These are phyloP conservation scores for Tolypocladium sp. DNA, from an alignment of 2,329 filamentous ascomycete genomes.

Conservation along the genomic window DNA sequence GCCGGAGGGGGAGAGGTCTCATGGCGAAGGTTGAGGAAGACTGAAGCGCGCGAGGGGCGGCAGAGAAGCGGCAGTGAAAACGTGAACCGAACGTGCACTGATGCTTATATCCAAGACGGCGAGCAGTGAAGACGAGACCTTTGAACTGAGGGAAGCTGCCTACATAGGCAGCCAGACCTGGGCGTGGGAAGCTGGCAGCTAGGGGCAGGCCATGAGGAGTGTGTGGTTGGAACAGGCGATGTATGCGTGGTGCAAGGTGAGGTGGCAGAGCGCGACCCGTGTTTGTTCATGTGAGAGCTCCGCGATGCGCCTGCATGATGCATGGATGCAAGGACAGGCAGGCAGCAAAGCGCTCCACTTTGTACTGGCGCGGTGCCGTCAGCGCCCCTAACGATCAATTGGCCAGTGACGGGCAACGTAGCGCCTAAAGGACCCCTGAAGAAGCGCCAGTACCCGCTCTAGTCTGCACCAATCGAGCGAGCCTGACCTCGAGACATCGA, in stretches of 20 bases:
- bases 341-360: not conserved
- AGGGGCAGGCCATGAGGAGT: not conserved
- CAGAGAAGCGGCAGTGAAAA: not conserved
- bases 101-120: not conserved
- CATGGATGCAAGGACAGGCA: not conserved
- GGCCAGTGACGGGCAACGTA: not conserved
- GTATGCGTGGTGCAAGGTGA: not conserved
- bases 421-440: not conserved
- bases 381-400: not conserved
- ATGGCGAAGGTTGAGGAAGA: not conserved
- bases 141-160: not conserved
- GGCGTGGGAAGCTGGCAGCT: not conserved
- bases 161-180: not conserved
- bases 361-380: not conserved
- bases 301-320: too few relatives aligned
- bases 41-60: not conserved
- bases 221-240: not conserved
- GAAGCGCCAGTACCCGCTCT: not conserved
- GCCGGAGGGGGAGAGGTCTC: not conserved
- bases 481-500: not conserved
- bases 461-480: too few relatives aligned
- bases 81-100: too few relatives aligned
- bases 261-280: not conserved
- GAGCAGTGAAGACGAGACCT: not conserved
- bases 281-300: not conserved